A percentile compares a stretch with the other conserved stretches of the same genome.
phyloP scores from a whole-genome alignment of 805 yeast species.

The Clavispora vitiphila region DNA sequence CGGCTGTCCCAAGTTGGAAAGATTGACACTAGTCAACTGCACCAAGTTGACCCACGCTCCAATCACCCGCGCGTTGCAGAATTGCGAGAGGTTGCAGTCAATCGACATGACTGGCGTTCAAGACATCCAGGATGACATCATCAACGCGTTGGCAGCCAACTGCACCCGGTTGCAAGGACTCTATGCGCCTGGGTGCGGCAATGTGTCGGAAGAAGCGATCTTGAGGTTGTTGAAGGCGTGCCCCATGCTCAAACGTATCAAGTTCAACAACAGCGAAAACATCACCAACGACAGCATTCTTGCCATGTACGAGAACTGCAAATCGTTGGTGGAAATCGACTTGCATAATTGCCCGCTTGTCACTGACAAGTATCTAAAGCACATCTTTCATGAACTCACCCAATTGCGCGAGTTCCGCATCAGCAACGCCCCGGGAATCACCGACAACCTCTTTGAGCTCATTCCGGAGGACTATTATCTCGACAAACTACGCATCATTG shows the following conservation, averaged over 20 bases:
- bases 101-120: constrained; percentile 81
- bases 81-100: constrained; percentile 71
- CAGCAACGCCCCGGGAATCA: constrained; percentile 63
- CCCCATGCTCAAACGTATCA: constrained; percentile 74
- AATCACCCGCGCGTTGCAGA: constrained; percentile 55
- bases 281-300: constrained; percentile 61
- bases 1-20: constrained; percentile 73
- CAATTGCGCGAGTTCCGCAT: constrained; percentile 81
- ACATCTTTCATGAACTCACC: constrained; percentile 55
- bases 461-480: constrained; percentile 45
- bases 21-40: constrained; percentile 83
- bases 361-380: constrained; percentile 56
- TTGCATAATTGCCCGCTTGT: constrained; percentile 76
- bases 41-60: constrained; percentile 54
- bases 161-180: constrained; percentile 83
- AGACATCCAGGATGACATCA: constrained; percentile 60
- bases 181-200: constrained; percentile 79
- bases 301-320: constrained; percentile 65
- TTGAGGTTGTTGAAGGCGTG: constrained; percentile 55
- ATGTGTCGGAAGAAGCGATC: constrained; percentile 64
- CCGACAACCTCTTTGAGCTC: constrained; percentile 59
- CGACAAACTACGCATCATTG: constrained; percentile 74
- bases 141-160: constrained; percentile 58
- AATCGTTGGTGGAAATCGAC: constrained; percentile 82
- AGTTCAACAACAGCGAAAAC: constrained; percentile 64